Percentiles rank a stretch among this genome's conserved stretches.
Conservation (phyloP, 441 rosid genomes). For the Aquilaria agallochum region DNA sequence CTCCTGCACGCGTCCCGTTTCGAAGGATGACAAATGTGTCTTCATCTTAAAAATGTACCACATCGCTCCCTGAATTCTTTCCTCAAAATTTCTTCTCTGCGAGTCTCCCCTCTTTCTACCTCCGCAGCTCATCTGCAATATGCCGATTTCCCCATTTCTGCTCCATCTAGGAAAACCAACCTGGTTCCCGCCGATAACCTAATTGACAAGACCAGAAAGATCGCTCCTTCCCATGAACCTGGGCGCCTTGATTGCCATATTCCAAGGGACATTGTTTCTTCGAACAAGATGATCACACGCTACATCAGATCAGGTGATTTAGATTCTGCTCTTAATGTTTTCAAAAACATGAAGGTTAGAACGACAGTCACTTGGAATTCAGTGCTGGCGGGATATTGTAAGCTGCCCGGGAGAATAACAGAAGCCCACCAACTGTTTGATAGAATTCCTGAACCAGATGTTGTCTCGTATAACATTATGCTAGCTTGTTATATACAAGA, state of each 20-base stretch:
- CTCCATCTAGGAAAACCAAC: slow-evolving; percentile 12
- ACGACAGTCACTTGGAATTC: slow-evolving; percentile 76
- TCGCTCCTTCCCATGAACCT: slow-evolving; percentile 2
- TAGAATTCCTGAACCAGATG: slow-evolving; percentile 68
- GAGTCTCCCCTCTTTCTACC: slow-evolving; percentile 15
- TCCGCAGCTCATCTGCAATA: slow-evolving; percentile 15
- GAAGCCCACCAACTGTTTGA: slow-evolving; percentile 66
- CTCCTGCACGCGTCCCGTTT: neutral
- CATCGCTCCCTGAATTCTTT: neutral
- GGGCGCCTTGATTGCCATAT: slow-evolving; percentile 1
- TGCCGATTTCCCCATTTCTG: slow-evolving; percentile 19
- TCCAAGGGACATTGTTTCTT: slow-evolving; percentile 26
- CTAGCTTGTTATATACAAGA: slow-evolving; percentile 46
- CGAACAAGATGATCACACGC: slow-evolving; percentile 53
- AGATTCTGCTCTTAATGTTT: slow-evolving; percentile 52
- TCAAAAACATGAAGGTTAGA: slow-evolving; percentile 48
- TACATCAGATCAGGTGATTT: slow-evolving; percentile 53
- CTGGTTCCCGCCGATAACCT: slow-evolving; percentile 17
- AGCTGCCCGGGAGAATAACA: slow-evolving; percentile 32
- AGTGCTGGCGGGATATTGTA: slow-evolving; percentile 42
- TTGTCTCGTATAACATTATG: slow-evolving; percentile 74
- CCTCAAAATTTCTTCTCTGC: slow-evolving; percentile 12
- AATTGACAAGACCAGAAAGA: neutral
- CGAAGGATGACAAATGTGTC: slow-evolving; percentile 12
- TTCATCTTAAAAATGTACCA: slow-evolving; percentile 7